Evolutionary conservation across 331 rosid species (phyloP).

Genomic region (Quercus tomentella): DNA sequence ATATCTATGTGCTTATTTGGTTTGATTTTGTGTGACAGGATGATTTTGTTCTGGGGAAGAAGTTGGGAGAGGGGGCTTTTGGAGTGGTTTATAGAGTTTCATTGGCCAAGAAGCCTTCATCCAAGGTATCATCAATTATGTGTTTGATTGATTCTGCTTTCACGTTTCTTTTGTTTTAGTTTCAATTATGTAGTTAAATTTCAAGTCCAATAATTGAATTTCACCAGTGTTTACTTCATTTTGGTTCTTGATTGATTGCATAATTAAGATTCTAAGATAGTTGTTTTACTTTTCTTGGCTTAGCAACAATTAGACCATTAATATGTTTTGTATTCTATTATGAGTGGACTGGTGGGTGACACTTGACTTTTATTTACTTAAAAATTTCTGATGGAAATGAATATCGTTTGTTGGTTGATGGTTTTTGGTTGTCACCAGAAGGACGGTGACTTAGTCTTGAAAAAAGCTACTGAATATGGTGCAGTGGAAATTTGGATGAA

Average conservation of each 20-base stretch:
- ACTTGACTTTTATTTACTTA: slow-evolving; percentile 1
- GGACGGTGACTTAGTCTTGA: slow-evolving; percentile 90
- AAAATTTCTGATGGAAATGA: not conserved
- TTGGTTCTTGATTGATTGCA: not conserved
- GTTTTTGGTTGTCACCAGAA: slow-evolving; percentile 45
- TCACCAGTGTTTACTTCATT: not conserved
- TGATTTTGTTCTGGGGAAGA: slow-evolving; percentile 89
- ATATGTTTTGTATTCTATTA: not conserved
- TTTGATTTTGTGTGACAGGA: slow-evolving; percentile 48
- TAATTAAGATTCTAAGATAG: not conserved
- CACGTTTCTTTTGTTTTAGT: not conserved
- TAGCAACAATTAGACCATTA: not conserved
- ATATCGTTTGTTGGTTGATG: slow-evolving; percentile 11
- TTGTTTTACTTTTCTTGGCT: not conserved
- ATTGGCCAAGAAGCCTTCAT: slow-evolving; percentile 62
- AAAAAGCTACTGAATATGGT: slow-evolving; percentile 95
- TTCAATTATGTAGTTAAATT: slow-evolving; percentile 4
- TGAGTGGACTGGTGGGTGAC: slow-evolving; percentile 2
- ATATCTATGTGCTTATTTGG: slow-evolving; percentile 4
- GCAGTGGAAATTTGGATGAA: slow-evolving; percentile 99
- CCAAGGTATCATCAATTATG: slow-evolving; percentile 47
- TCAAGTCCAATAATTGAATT: not conserved
- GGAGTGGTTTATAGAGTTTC: slow-evolving; percentile 86
- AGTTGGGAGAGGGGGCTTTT: slow-evolving; percentile 95
- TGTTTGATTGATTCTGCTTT: slow-evolving; percentile 2